Base-by-base conservation (phyloP, 1,139 yeast species). In the Taphrina pruni region DNA sequence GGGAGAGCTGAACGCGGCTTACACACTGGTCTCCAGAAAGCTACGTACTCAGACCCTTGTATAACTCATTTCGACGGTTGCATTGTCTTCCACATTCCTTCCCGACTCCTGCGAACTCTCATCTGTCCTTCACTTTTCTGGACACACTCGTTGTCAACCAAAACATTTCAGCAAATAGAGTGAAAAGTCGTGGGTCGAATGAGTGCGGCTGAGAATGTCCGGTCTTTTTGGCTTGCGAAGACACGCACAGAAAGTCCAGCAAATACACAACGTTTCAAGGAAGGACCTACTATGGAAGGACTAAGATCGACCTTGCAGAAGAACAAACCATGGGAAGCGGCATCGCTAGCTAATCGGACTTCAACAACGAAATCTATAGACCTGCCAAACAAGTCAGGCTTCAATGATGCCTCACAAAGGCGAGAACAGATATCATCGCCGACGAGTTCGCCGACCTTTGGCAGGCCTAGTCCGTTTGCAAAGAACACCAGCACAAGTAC, bases 161-260 rank as follows among this genome's bases (percentile, higher is more conserved):
- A 4, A 2, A 26, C 4, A 2, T 26, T 26, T 26, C 32, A 26
- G 2, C 32, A 26, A 2, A 26, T 26, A 26, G 32, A 26, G 48
- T 45, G 8, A 17, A 45, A 7, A 6, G 20, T 14, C 20, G 48
- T 7, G 8, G 20, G 20, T n/a, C 36, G 20, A 6, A 64, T 64
- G 67, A 45, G 55, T 46, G 61, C 55, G 36, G 56, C 67, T 3
- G 67, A 46, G 32, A 43, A 64, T 26, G 55, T 64, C 38, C 54
- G 67, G 14, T 64, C 67, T 8, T 64, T 64, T 46, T 64, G 67
- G 67, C 52, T 41, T 20, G 55, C 67, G 1, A 64, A 64, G 43
- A 58, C 43, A 17, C 62, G 62, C 14, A 14, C 51, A 7, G 62
- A 58, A 8, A 54, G 52, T 26, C 39, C 43, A 26, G 48, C 55